Conservation (phyloP, 208 protist species). For the Acanthamoeba healyi region DNA sequence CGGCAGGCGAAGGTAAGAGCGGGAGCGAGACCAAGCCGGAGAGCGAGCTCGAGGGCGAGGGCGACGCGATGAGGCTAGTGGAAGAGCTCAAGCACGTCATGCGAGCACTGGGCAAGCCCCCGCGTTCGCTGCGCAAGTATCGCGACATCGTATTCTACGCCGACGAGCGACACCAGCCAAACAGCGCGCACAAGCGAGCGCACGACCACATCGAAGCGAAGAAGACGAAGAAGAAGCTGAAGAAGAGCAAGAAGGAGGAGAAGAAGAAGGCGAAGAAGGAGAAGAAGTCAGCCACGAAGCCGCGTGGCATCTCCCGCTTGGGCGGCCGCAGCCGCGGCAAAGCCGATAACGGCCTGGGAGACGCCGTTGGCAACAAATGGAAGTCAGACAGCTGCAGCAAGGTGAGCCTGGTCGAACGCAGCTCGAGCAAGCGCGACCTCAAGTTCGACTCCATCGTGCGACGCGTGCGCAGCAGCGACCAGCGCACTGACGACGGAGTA, state of each 20-base stretch:
- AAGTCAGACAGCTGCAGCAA: constrained; percentile 2
- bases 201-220: no score
- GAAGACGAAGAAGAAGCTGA: not conserved
- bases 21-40: no score
- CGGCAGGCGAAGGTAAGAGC: no score
- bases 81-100: not conserved
- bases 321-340: not conserved
- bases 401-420: not conserved
- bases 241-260: not conserved
- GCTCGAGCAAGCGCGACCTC: not conserved
- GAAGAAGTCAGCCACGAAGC: not conserved
- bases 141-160: not conserved
- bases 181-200: not conserved
- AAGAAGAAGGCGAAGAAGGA: constrained; percentile 4
- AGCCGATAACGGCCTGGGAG: not conserved
- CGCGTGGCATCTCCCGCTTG: not conserved
- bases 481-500: not conserved
- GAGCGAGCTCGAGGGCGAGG: no score
- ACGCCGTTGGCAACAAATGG: not conserved
- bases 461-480: not conserved
- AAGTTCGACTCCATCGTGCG: not conserved
- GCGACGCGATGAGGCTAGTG: not conserved
- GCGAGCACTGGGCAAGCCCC: not conserved
- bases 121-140: not conserved
- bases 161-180: not conserved